Evolutionary conservation across 768 basidiomycete species (phyloP), one percentile per base, ranked within the genome.

Genomic region (Termitomyces titanicus): DNA sequence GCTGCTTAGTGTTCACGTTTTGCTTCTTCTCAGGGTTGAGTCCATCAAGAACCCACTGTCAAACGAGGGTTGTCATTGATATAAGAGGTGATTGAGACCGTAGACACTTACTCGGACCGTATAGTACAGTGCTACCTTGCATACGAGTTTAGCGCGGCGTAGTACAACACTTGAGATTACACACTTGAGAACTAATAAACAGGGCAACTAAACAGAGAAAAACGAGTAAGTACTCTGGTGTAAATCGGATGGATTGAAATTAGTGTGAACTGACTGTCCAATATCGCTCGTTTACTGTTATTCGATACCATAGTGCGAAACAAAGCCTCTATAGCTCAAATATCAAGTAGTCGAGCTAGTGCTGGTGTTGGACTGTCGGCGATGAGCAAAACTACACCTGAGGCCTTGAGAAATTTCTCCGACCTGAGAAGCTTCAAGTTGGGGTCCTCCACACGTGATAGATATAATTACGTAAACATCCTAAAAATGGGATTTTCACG

Each of bases 71-170:
- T 49, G 45, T 46, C 45, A 25, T 25, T 39, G 9, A n/a, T 18
- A 48, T 3, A 44, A 24, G 20, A 25, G 31, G 17, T 2, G 42
- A 12, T 13, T 17, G 31, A 20, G 24, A 25, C 13, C 12, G 33
- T 29, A 13, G 25, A 17, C 24, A 74, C 84, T 63, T 58, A 88
- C 89, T 65, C 80, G 77, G 57, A 90, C 74, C 29, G 89, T 86
- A 67, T 90, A 92, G 67, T 86, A 91, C 59, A 85, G 70, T 33
- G 89, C 90, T 70, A 85, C 86, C 89, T 92, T 81, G 57, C 64
- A 63, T 65, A 18, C 29, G 58, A 42, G 57, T 66, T 69, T 57
- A 68, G 58, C 58, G 48, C 58, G 47, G 45, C 13, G 45, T 57
- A 52, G 31, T 25, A 48, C 25, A 44, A 44, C 39, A 31, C 39